These are phyloP conservation scores for Fusarium buxicola DNA, from an alignment of 2,329 filamentous ascomycete species.

Conservation along the genomic window DNA sequence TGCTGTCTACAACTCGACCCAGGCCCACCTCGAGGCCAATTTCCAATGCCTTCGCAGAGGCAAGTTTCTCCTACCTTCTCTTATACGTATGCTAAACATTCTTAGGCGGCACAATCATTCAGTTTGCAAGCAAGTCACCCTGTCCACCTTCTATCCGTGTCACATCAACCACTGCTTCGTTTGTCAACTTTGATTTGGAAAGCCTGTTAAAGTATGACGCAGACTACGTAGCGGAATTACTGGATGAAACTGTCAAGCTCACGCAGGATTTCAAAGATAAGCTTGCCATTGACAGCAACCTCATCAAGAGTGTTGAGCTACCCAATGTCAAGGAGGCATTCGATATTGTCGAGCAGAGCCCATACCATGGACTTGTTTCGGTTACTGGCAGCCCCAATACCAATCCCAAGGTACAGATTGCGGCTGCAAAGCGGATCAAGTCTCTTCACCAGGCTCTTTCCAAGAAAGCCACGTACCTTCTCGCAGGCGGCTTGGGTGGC, in stretches of 20 bases:
- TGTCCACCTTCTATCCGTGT: conserved; percentile 27
- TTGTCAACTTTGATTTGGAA: conserved; percentile 51
- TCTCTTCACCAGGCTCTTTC: conserved; percentile 50
- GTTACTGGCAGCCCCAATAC: conserved; percentile 26
- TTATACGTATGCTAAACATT: conserved; percentile 17
- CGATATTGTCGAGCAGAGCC: conserved; percentile 39
- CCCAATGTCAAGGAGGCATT: conserved; percentile 45
- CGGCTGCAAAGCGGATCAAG: conserved; percentile 36
- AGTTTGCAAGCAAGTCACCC: conserved; percentile 45
- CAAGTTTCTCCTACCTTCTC: conserved; percentile 41
- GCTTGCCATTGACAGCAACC: neutral
- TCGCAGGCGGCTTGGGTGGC: conserved; percentile 68
- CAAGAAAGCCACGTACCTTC: conserved; percentile 60
- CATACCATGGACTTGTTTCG: conserved; percentile 42
- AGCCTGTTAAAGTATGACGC: conserved; percentile 49
- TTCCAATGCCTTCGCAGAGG: conserved; percentile 52
- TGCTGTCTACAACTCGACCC: conserved; percentile 60
- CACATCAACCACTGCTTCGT: conserved; percentile 38
- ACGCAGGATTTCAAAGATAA: conserved; percentile 1
- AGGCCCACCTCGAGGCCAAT: conserved; percentile 48
- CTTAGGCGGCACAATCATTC: conserved; percentile 50
- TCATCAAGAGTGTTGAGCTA: conserved; percentile 33
- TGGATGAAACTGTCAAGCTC: conserved; percentile 36
- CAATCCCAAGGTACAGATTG: conserved; percentile 38
- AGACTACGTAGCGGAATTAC: conserved; percentile 47